Evolutionary conservation across 2,329 filamentous ascomycete genomes (phyloP).

Genomic region (Hypoxylon sp.): DNA sequence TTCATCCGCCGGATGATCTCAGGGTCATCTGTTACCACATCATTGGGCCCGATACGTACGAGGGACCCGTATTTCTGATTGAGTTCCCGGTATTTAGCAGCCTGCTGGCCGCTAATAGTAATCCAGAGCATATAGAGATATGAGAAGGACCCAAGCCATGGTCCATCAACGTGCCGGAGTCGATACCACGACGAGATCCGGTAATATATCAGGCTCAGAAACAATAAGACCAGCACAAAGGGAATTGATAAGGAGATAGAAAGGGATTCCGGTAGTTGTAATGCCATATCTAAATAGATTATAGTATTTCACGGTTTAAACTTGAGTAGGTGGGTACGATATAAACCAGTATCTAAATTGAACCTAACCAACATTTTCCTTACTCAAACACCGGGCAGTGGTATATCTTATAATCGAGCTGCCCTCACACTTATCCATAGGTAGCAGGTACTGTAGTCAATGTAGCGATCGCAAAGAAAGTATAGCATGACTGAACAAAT

Average conservation of each 20-base stretch:
- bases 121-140: slow-evolving; percentile 58
- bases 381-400: neutral
- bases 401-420: slow-evolving; percentile 15
- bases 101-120: slow-evolving; percentile 51
- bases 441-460: neutral
- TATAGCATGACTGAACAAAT: slow-evolving; percentile 3
- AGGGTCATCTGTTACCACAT: slow-evolving; percentile 59
- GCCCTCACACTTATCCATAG: neutral
- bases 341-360: neutral
- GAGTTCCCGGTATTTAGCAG: slow-evolving; percentile 35
- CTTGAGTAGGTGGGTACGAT: neutral
- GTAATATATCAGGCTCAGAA: slow-evolving; percentile 45
- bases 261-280: slow-evolving; percentile 13
- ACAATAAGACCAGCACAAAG: slow-evolving; percentile 4
- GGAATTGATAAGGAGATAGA: slow-evolving; percentile 15
- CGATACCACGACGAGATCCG: slow-evolving; percentile 52
- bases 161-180: slow-evolving; percentile 60
- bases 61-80: slow-evolving; percentile 53
- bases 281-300: slow-evolving; percentile 11
- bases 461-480: neutral
- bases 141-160: slow-evolving; percentile 57
- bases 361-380: neutral
- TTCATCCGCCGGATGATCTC: slow-evolving; percentile 58
- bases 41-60: slow-evolving; percentile 62
- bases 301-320: neutral